phyloP scores from a whole-genome alignment of 2,329 filamentous ascomycete genomes.

The Huntiella savannae region DNA sequence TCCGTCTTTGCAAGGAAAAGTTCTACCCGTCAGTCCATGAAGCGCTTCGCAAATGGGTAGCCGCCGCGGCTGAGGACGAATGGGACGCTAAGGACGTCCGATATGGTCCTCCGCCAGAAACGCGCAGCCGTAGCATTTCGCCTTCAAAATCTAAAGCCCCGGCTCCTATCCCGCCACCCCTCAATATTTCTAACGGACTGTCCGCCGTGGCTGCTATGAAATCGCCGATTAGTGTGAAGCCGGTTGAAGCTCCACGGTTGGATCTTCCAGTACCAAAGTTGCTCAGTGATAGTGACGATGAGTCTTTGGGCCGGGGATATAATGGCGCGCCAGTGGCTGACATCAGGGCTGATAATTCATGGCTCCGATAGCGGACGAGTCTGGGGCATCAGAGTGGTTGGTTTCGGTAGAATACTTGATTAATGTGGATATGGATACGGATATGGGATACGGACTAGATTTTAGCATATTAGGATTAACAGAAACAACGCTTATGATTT shows the following conservation, averaged over 20 bases:
- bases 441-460: too few species aligned
- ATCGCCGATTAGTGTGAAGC: background rate
- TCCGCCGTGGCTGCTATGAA: background rate
- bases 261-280: slow-evolving; percentile 10
- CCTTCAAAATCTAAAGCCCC: slow-evolving; percentile 9
- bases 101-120: slow-evolving; percentile 40
- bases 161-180: slow-evolving; percentile 3
- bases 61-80: slow-evolving; percentile 66
- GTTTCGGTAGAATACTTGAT: background rate
- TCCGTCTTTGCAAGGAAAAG: slow-evolving; percentile 91
- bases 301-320: slow-evolving; percentile 5
- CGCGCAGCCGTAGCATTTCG: slow-evolving; percentile 10
- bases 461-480: too few species aligned
- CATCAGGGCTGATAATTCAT: slow-evolving; percentile 10
- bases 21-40: slow-evolving; percentile 89
- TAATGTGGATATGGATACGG: too few species aligned
- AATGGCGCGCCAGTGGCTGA: slow-evolving; percentile 7
- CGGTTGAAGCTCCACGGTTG: slow-evolving; percentile 5
- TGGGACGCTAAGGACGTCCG: slow-evolving; percentile 73
- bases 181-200: background rate
- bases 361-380: slow-evolving; percentile 9
- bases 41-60: slow-evolving; percentile 74
- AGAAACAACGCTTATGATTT: too few species aligned
- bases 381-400: slow-evolving; percentile 1
- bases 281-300: slow-evolving; percentile 9